phyloP scores from a whole-genome alignment of 768 basidiomycete species.

The Pisolithus orientalis region DNA sequence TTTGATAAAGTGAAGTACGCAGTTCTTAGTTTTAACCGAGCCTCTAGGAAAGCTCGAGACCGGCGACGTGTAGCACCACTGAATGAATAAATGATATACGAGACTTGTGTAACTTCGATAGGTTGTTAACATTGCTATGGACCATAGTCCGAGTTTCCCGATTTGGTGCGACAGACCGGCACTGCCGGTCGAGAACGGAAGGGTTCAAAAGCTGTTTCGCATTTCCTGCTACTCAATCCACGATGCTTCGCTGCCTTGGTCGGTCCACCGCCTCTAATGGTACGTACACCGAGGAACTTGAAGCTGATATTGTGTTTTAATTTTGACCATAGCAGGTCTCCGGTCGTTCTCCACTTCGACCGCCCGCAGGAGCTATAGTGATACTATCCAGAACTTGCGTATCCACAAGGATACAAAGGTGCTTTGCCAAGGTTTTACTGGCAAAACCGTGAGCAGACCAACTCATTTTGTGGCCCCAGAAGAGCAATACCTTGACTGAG shows the following conservation, averaged over 20 bases:
- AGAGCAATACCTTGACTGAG: background rate
- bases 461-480: background rate
- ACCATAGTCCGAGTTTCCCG: background rate
- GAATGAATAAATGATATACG: constrained; percentile 12
- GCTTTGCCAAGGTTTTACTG: constrained; percentile 87
- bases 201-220: constrained; percentile 2
- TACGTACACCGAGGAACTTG: constrained; percentile 15
- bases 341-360: constrained; percentile 79
- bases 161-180: background rate
- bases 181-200: constrained; percentile 5
- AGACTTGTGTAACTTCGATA: background rate
- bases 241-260: constrained; percentile 59
- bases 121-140: background rate
- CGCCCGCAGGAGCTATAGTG: constrained; percentile 72
- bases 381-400: constrained; percentile 85
- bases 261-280: constrained; percentile 49
- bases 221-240: constrained; percentile 12
- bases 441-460: constrained; percentile 69
- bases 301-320: background rate
- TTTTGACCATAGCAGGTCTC: constrained; percentile 46
- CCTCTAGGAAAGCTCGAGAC: constrained; percentile 69
- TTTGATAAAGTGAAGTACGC: constrained; percentile 82
- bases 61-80: constrained; percentile 37
- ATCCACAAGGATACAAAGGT: constrained; percentile 96
- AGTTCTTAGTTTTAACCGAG: constrained; percentile 61